Evolutionary conservation across 345 rosid species (phyloP).

Genomic region (Eucalyptus caleyi): DNA sequence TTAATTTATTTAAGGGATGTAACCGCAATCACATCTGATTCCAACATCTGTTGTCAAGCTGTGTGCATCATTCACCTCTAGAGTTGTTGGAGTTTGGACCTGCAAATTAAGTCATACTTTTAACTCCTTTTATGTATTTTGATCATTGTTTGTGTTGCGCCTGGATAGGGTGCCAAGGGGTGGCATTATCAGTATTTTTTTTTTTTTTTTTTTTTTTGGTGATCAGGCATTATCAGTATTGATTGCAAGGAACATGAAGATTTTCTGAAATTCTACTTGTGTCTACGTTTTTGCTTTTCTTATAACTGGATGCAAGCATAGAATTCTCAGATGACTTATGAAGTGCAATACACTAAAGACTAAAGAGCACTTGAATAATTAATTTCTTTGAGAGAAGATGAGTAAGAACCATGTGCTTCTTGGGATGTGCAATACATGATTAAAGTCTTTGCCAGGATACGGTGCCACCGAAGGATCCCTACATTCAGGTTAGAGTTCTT

Average conservation of each 20-base stretch:
- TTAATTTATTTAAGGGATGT: background rate
- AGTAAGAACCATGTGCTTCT: background rate
- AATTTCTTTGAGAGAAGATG: background rate
- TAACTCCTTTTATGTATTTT: background rate
- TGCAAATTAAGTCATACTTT: background rate
- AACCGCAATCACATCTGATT: background rate
- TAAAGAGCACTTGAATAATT: background rate
- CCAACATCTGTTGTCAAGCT: background rate
- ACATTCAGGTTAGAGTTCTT: constrained; percentile 76
- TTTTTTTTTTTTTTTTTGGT: too few species aligned
- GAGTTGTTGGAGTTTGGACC: background rate
- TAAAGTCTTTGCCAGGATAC: constrained; percentile 45
- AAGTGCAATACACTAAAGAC: background rate
- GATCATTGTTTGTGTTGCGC: background rate
- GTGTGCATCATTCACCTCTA: background rate
- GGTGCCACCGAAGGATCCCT: constrained; percentile 98
- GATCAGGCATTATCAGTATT: background rate
- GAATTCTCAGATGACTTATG: background rate
- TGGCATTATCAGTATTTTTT: background rate
- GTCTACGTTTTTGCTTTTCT: background rate
- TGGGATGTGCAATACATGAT: background rate
- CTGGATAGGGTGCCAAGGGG: background rate
- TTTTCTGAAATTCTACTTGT: background rate
- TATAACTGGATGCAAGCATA: background rate
- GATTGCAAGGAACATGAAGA: background rate